Base-by-base conservation (phyloP, 1,139 yeast species). In the Candida pseudoviswanathii region DNA sequence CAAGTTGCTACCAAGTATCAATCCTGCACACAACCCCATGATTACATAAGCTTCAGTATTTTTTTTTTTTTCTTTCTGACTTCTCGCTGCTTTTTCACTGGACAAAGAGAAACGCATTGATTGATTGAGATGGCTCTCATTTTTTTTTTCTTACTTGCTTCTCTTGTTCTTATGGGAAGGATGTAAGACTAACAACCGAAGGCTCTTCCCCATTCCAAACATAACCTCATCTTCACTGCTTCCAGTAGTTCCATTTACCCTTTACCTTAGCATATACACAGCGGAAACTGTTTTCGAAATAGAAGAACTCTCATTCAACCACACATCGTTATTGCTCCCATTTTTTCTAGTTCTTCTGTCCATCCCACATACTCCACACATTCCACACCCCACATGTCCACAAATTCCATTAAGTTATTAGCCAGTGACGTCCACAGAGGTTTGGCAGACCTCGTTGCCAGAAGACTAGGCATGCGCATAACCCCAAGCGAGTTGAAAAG, bases 361-460 rank as follows among this genome's bases (percentile, higher is more conserved):
- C 39, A 4, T 21, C 27, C 29, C 40, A 24, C 40, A 24, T 37
- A 22, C 10, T 37, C 8, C 21, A 5, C 7, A 34, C 22, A 24
- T 11, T 25, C 40, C 26, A 30, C 31, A 24, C 41, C 29, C 36
- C n/a, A 41, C 22, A 38, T 85, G 92, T 84, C 89, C 29, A 80
- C 89, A 41, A 91, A 91, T 68, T 88, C 96, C 42, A 91, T 91
- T 65, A 91, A 90, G 66, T 79, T 92, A 50, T 71, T 92, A 48
- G 91, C 96, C 25, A 96, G 96, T 48, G 92, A 91, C 67, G 90
- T 96, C 29, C 97, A 92, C 66, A 88, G 91, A n/a, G 92, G 86
- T 45, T 78, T 92, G 49, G 95, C 96, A 25, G 84, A 84, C 58
- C 73, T 81, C 26, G 92, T 92, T 25, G 84, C 96, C 25, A 72